Percentiles rank a stretch among this genome's conserved stretches.
Evolutionary conservation across 2,329 filamentous ascomycete species (phyloP).

Genomic region (Alternaria longipes): DNA sequence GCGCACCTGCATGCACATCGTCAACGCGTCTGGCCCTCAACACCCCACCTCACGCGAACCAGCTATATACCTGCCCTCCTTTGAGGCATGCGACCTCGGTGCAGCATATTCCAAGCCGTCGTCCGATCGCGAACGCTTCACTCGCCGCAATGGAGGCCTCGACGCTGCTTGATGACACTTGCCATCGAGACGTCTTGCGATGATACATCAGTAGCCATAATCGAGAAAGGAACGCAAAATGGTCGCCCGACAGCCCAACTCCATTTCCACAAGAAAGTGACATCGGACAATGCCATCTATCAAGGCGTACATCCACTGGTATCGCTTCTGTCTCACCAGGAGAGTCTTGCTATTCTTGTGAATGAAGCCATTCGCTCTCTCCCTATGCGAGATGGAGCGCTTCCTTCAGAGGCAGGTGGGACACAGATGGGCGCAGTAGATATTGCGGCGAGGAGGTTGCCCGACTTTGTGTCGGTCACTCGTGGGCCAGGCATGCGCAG

Average conservation of each 20-base stretch:
- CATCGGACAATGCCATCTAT: constrained; percentile 78
- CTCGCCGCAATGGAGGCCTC: constrained; percentile 13
- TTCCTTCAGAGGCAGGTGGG: not conserved
- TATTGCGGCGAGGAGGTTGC: constrained; percentile 54
- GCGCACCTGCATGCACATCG: not conserved
- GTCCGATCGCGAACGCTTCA: constrained; percentile 8
- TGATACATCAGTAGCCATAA: constrained; percentile 87
- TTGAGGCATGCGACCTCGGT: constrained; percentile 33
- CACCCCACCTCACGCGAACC: not conserved
- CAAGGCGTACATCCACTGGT: constrained; percentile 81
- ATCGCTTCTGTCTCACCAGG: constrained; percentile 78
- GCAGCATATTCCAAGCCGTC: constrained; percentile 15
- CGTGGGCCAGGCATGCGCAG: constrained; percentile 88
- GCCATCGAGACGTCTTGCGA: constrained; percentile 90
- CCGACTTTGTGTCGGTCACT: constrained; percentile 89
- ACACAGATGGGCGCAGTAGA: not conserved
- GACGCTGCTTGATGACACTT: constrained; percentile 58
- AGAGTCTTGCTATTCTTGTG: constrained; percentile 73
- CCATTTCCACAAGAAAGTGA: constrained; percentile 82
- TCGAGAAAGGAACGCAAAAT: constrained; percentile 63
- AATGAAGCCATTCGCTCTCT: constrained; percentile 68
- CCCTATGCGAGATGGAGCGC: constrained; percentile 42
- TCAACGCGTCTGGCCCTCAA: not conserved
- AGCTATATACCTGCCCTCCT: not conserved
- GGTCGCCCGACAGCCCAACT: constrained; percentile 61